A percentile compares a stretch with the other conserved stretches of the same genome.
These are phyloP conservation scores for Strobilomyces dryophilus DNA, from an alignment of 768 basidiomycete species.

Conservation along the genomic window DNA sequence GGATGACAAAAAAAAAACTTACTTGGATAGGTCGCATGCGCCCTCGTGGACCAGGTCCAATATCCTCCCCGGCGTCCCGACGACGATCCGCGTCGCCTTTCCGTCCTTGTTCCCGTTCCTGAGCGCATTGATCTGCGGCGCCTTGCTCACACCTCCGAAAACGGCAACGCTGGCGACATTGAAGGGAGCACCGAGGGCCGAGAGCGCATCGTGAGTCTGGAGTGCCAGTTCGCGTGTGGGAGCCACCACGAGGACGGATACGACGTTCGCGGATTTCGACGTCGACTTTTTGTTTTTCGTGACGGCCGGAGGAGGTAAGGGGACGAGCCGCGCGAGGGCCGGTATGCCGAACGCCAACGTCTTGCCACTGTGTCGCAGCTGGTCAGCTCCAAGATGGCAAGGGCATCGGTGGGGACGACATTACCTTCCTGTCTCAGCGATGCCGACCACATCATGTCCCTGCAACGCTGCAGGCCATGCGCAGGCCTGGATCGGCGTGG, in stretches of 20 bases:
- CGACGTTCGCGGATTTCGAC: conserved; percentile 28
- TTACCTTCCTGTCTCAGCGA: conserved; percentile 94
- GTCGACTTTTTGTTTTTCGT: conserved; percentile 28
- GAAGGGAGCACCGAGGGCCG: conserved; percentile 66
- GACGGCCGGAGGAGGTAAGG: conserved; percentile 20
- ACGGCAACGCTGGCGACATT: conserved; percentile 81
- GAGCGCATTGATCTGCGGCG: conserved; percentile 67
- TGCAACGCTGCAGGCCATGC: conserved; percentile 87
- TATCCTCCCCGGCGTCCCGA: conserved; percentile 95
- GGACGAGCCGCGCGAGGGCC: conserved; percentile 65
- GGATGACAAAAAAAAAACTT: conserved; percentile 33
- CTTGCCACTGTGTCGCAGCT: conserved; percentile 63
- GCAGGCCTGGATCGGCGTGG: conserved; percentile 94
- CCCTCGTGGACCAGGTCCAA: conserved; percentile 90
- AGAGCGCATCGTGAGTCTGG: conserved; percentile 87
- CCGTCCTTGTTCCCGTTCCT: conserved; percentile 48
- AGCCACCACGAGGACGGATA: conserved; percentile 77
- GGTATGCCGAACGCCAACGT: conserved; percentile 96
- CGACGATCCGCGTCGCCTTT: conserved; percentile 69
- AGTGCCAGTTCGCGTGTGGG: conserved; percentile 96
- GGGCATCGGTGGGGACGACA: conserved; percentile 8
- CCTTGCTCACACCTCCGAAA: conserved; percentile 94
- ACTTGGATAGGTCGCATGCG: conserved; percentile 75
- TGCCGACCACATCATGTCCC: conserved; percentile 87
- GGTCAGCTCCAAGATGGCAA: not conserved